A percentile compares a stretch with the other conserved stretches of the same genome.
Evolutionary conservation across 2,329 filamentous ascomycete species (phyloP).

Genomic region (Davidsoniella neocaledoniae): DNA sequence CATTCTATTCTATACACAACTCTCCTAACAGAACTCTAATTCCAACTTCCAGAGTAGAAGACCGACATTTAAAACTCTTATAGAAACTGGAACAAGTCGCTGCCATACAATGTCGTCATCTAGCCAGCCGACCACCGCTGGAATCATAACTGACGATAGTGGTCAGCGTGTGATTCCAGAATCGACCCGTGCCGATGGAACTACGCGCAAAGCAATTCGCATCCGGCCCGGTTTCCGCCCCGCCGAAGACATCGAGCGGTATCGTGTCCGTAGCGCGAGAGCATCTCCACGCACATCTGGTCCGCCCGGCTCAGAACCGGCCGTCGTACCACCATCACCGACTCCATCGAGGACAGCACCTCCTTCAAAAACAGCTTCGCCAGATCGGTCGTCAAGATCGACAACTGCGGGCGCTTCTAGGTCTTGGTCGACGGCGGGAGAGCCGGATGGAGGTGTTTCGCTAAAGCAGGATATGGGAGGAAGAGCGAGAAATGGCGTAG

Average conservation of each 20-base stretch:
- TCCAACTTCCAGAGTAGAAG: no score
- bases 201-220: constrained; percentile 83
- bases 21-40: no score
- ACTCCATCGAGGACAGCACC: background rate
- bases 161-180: constrained; percentile 83
- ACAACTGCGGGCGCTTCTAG: background rate
- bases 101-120: no score
- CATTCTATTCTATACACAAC: no score
- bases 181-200: constrained; percentile 73
- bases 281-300: constrained; percentile 5
- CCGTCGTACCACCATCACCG: background rate
- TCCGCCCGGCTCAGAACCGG: background rate
- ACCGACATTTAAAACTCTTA: no score
- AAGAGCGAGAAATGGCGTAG: background rate
- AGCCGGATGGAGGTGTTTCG: background rate
- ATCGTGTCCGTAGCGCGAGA: constrained; percentile 62
- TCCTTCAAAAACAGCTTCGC: background rate
- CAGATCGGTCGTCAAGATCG: background rate
- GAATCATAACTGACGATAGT: constrained; percentile 60
- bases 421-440: background rate
- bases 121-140: constrained; percentile 24
- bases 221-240: constrained; percentile 87
- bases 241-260: constrained; percentile 87
- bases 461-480: background rate
- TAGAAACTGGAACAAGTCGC: no score